These are phyloP conservation scores for Verbascum thapsus DNA, from an alignment of 257 asterid genomes.

Conservation along the genomic window DNA sequence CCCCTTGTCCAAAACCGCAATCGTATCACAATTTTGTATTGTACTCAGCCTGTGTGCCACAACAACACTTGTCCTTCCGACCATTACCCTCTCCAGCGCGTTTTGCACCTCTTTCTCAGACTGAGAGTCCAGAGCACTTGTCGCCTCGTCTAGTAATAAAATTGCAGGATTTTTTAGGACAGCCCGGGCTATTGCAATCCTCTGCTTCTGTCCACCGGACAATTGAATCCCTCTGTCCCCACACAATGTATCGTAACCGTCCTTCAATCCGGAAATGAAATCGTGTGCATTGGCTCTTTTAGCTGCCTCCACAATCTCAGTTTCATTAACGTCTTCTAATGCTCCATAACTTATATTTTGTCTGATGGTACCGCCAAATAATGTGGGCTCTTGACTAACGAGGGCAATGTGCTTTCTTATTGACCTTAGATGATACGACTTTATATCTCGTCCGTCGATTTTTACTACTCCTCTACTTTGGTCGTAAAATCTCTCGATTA, in stretches of 20 bases:
- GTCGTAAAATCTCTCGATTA: constrained; percentile 78
- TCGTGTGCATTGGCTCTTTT: constrained; percentile 88
- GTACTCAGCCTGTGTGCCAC: too few species aligned
- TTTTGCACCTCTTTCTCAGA: constrained; percentile 87
- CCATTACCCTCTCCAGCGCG: constrained; percentile 81
- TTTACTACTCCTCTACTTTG: constrained; percentile 60
- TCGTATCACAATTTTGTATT: too few species aligned
- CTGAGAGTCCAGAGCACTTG: constrained; percentile 80
- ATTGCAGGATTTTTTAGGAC: constrained; percentile 66
- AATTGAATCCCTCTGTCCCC: constrained; percentile 87
- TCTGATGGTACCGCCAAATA: constrained; percentile 71
- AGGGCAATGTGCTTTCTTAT: constrained; percentile 73
- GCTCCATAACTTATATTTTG: constrained; percentile 71
- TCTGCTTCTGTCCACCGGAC: too few species aligned
- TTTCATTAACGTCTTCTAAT: constrained; percentile 43
- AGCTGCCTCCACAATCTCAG: constrained; percentile 68
- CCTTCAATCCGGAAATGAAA: constrained; percentile 60
- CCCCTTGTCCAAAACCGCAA: too few species aligned
- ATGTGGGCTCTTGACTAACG: constrained; percentile 83
- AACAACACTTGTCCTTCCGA: too few species aligned
- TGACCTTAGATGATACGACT: constrained; percentile 57
- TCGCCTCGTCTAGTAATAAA: constrained; percentile 77
- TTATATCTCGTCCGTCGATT: constrained; percentile 71
- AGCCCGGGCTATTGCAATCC: constrained; percentile 85
- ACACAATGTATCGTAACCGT: constrained; percentile 76